Conservation (phyloP, 2,329 filamentous ascomycete species). For the Talaromyces sp. region DNA sequence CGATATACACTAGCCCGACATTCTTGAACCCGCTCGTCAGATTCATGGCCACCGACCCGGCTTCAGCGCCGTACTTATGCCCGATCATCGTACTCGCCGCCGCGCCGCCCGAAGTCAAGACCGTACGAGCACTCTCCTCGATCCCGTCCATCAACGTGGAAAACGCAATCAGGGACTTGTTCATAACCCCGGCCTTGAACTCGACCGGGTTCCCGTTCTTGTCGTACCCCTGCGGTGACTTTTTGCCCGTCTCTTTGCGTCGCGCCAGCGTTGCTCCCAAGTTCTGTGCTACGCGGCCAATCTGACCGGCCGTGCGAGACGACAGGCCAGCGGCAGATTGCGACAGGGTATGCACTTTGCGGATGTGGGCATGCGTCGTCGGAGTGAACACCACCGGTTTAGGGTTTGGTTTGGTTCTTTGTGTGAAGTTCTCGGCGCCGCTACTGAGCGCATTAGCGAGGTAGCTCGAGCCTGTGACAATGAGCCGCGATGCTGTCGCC, state of each 20-base stretch:
- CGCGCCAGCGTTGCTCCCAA: constrained; percentile 70
- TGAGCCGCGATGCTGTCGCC: constrained; percentile 79
- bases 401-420: constrained; percentile 68
- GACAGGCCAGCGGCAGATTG: constrained; percentile 72
- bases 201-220: constrained; percentile 61
- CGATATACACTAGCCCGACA: constrained; percentile 94
- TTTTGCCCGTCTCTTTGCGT: constrained; percentile 50
- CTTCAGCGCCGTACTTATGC: constrained; percentile 85
- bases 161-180: constrained; percentile 95
- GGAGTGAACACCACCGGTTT: constrained; percentile 87
- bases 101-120: constrained; percentile 67
- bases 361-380: constrained; percentile 75
- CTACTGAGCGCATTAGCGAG: constrained; percentile 71
- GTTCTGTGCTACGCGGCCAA: constrained; percentile 82
- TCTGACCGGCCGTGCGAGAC: constrained; percentile 78
- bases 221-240: constrained; percentile 53
- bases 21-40: constrained; percentile 89
- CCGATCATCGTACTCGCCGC: constrained; percentile 82
- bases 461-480: constrained; percentile 80
- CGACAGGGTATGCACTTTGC: constrained; percentile 86
- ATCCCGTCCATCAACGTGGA: constrained; percentile 91
- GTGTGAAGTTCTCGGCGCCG: constrained; percentile 74
- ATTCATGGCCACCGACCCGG: constrained; percentile 68
- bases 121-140: constrained; percentile 74
- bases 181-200: constrained; percentile 88